These are phyloP conservation scores for Plasmopara halstedii DNA, from an alignment of 352 stramenopile species.

Conservation along the genomic window DNA sequence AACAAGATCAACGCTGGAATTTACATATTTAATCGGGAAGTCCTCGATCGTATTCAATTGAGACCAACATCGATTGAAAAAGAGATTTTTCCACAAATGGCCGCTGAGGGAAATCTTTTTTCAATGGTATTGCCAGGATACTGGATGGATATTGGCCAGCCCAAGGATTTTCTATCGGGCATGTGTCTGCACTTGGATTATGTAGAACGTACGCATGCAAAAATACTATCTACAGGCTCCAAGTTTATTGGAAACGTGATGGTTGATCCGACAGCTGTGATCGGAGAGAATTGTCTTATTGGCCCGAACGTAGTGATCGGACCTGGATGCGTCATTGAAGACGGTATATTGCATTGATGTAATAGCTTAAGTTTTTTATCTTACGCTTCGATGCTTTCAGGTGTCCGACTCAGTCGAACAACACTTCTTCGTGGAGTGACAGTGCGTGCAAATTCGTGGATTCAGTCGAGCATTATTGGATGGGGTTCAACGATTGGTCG, in stretches of 20 bases:
- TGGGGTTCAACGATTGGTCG: constrained; percentile 83
- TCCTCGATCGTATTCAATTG: constrained; percentile 82
- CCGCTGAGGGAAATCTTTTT: constrained; percentile 77
- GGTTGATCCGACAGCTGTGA: constrained; percentile 66
- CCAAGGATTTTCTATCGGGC: constrained; percentile 84
- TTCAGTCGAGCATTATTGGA: constrained; percentile 85
- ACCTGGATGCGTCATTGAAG: constrained; percentile 75
- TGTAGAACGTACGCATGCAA: constrained; percentile 38
- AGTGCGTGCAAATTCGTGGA: constrained; percentile 75
- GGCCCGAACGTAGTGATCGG: constrained; percentile 83
- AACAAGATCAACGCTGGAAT: constrained; percentile 90
- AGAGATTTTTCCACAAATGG: constrained; percentile 88
- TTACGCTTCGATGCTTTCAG: constrained; percentile 12
- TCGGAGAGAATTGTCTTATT: constrained; percentile 75
- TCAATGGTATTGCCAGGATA: constrained; percentile 83
- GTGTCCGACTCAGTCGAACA: constrained; percentile 75
- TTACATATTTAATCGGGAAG: constrained; percentile 85
- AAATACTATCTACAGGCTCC: constrained; percentile 42
- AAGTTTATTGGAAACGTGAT: constrained; percentile 84
- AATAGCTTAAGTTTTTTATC: not conserved
- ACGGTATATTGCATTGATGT: constrained; percentile 38
- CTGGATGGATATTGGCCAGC: constrained; percentile 90
- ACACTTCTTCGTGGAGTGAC: constrained; percentile 72
- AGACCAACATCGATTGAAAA: constrained; percentile 88
- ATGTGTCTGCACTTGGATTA: constrained; percentile 83